These are phyloP conservation scores for Fragaria iinumae DNA, from an alignment of 306 rosid genomes.

Conservation along the genomic window DNA sequence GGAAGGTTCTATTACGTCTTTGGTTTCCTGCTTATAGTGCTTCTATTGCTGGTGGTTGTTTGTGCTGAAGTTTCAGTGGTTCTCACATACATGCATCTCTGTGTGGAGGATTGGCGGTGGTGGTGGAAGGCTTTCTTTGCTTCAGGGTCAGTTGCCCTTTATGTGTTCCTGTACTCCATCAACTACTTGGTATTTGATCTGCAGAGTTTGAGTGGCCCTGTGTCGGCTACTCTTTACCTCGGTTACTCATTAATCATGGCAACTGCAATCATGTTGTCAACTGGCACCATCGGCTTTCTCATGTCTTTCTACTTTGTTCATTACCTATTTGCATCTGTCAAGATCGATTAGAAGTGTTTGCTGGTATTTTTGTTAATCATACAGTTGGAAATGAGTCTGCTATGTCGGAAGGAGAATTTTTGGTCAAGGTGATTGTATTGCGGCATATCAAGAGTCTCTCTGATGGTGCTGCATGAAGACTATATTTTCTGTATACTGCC, in stretches of 20 bases:
- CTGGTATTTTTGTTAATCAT: slow-evolving; percentile 26
- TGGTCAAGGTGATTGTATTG: slow-evolving; percentile 31
- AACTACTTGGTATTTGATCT: slow-evolving; percentile 92
- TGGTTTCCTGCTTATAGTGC: slow-evolving; percentile 83
- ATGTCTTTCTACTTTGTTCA: slow-evolving; percentile 92
- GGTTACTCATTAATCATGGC: slow-evolving; percentile 97
- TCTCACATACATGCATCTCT: slow-evolving; percentile 95
- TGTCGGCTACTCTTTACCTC: slow-evolving; percentile 79
- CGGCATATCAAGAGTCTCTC: slow-evolving; percentile 31
- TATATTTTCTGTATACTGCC: slow-evolving; percentile 22
- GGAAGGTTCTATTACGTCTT: slow-evolving; percentile 95
- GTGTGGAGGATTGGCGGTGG: slow-evolving; percentile 99
- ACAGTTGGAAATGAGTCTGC: slow-evolving; percentile 32
- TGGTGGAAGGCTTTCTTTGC: slow-evolving; percentile 99
- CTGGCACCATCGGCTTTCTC: slow-evolving; percentile 88
- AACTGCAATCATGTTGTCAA: slow-evolving; percentile 82
- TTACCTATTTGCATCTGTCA: slow-evolving; percentile 87
- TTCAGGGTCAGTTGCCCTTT: slow-evolving; percentile 86
- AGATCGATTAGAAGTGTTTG: slow-evolving; percentile 62
- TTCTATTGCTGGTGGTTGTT: slow-evolving; percentile 65
- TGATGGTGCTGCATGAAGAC: slow-evolving; percentile 28
- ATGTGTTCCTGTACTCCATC: slow-evolving; percentile 88
- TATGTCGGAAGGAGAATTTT: slow-evolving; percentile 31
- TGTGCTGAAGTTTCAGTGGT: slow-evolving; percentile 98
- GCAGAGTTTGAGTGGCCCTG: slow-evolving; percentile 95